phyloP scores from a whole-genome alignment of 2,329 filamentous ascomycete species.

The Colletotrichum simmondsii region DNA sequence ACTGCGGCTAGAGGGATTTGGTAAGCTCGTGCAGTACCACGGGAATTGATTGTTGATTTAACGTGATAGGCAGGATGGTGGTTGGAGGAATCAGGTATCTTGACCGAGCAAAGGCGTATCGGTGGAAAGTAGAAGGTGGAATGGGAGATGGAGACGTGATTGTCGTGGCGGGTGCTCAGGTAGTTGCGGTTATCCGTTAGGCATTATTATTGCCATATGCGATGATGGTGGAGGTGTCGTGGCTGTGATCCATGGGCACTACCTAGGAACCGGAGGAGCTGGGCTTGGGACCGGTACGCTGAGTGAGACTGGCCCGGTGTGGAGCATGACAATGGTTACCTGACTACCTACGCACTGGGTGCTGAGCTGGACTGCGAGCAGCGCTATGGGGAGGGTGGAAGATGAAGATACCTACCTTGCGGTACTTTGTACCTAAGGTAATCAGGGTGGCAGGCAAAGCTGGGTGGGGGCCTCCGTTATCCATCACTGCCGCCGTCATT shows the following conservation, averaged over 20 bases:
- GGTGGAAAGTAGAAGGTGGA: not conserved
- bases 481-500: not conserved
- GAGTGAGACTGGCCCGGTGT: slow-evolving; percentile 2
- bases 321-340: not conserved
- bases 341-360: not conserved
- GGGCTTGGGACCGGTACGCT: not conserved
- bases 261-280: slow-evolving; percentile 5
- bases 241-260: not conserved
- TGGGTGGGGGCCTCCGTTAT: not conserved
- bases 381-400: no score
- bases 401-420: not conserved
- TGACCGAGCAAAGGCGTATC: not conserved
- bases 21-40: not conserved
- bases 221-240: slow-evolving; percentile 3
- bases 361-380: not conserved
- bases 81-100: not conserved
- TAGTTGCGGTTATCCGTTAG: slow-evolving; percentile 6
- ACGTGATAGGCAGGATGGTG: not conserved
- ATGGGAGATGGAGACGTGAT: not conserved
- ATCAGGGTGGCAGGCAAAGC: not conserved
- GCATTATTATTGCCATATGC: not conserved
- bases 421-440: not conserved
- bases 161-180: not conserved
- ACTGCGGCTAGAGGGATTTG: not conserved
- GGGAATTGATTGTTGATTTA: not conserved